Conservation (phyloP, 2,329 filamentous ascomycete genomes). For the Calonectria pseudoreteaudii region DNA sequence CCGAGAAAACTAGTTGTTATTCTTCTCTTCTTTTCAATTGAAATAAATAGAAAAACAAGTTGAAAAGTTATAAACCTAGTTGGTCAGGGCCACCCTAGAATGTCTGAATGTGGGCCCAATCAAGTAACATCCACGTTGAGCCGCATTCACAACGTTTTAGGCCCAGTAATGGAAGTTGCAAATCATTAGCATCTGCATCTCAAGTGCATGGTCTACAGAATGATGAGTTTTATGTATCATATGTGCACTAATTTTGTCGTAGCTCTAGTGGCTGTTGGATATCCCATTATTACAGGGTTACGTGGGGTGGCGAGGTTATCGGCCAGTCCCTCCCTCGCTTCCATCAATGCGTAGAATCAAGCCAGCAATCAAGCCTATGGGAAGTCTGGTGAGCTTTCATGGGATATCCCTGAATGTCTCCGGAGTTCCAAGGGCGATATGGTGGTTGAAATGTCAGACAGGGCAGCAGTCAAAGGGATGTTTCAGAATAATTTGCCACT, state of each 20-base stretch:
- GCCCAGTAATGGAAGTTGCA: not conserved
- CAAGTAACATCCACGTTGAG: not conserved
- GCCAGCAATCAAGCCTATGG: not conserved
- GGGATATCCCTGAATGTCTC: not conserved
- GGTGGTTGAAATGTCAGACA: not conserved
- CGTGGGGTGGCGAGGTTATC: not conserved
- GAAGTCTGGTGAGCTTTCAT: not conserved
- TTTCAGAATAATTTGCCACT: not conserved
- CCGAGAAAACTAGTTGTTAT: not conserved
- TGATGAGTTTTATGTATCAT: not conserved
- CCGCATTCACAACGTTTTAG: not conserved
- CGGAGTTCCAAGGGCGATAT: not conserved
- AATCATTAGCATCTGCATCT: not conserved
- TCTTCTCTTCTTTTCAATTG: not conserved
- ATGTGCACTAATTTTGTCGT: too few species aligned
- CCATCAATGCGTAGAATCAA: not conserved
- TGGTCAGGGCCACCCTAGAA: not conserved
- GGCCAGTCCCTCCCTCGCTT: too few species aligned
- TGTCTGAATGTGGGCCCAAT: not conserved
- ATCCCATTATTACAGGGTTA: not conserved
- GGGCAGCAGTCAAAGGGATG: not conserved
- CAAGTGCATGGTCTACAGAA: not conserved
- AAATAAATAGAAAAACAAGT: not conserved
- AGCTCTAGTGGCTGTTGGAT: not conserved
- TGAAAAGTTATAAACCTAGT: not conserved